Conservation (phyloP, 2,329 filamentous ascomycete genomes). For the Fusarium citri region DNA sequence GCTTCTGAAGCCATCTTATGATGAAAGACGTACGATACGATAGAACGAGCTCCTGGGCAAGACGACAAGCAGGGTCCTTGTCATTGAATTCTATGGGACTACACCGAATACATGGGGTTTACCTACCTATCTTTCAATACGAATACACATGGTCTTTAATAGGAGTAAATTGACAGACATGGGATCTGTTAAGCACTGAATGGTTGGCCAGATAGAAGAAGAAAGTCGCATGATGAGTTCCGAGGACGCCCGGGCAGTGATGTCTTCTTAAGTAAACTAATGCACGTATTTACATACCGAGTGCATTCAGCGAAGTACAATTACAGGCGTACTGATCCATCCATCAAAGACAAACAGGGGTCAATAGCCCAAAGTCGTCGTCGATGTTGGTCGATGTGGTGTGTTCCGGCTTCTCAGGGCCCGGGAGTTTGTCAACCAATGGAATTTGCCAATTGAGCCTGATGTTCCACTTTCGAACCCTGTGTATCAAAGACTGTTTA, state of each 20-base stretch:
- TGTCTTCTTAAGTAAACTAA: neutral
- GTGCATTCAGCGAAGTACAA: neutral
- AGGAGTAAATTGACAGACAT: neutral
- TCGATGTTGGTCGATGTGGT: constrained; percentile 10
- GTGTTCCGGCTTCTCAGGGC: constrained; percentile 26
- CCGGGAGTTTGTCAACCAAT: constrained; percentile 33
- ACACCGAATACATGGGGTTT: neutral
- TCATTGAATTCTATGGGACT: neutral
- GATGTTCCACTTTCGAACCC: constrained; percentile 15
- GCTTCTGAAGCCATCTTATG: constrained; percentile 24
- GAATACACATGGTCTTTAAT: constrained; percentile 14
- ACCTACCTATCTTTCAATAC: constrained; percentile 2
- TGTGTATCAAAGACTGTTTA: constrained; percentile 9
- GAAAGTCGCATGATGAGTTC: constrained; percentile 44
- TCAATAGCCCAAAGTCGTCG: neutral
- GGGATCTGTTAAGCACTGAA: constrained; percentile 30
- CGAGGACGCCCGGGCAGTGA: constrained; percentile 34
- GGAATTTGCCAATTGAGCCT: neutral
- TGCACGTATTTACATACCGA: neutral
- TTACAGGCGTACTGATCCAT: neutral
- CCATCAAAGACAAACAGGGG: constrained; percentile 3
- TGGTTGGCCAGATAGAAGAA: constrained; percentile 37
- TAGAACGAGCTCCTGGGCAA: constrained; percentile 3
- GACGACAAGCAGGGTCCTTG: constrained; percentile 3
- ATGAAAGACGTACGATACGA: constrained; percentile 37